phyloP scores from a whole-genome alignment of 768 basidiomycete species.

The Mycena galopus region DNA sequence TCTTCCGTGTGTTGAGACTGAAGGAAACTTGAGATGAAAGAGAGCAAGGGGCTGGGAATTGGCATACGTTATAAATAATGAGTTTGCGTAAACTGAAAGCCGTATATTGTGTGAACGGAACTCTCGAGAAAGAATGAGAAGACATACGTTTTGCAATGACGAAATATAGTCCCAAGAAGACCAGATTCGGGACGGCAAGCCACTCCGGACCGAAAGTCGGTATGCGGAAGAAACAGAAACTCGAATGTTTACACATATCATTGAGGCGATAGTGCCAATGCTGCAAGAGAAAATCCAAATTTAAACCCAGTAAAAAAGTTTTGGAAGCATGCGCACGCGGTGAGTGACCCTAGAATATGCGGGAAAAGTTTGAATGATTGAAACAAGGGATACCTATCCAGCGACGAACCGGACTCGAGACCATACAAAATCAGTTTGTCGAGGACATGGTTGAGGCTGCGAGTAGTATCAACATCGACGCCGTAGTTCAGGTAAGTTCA shows the following conservation, averaged over 20 bases:
- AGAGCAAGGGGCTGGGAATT: neutral
- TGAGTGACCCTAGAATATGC: slow-evolving; percentile 43
- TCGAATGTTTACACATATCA: slow-evolving; percentile 48
- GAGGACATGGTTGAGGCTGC: slow-evolving; percentile 53
- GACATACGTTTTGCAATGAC: slow-evolving; percentile 64
- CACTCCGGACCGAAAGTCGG: slow-evolving; percentile 48
- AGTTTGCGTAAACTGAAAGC: slow-evolving; percentile 59
- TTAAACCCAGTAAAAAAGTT: no score
- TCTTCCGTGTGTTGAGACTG: slow-evolving; percentile 55
- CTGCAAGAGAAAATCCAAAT: slow-evolving; percentile 34
- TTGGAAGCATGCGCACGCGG: slow-evolving; percentile 45
- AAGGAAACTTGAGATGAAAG: neutral
- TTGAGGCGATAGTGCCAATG: slow-evolving; percentile 51
- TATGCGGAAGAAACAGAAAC: neutral
- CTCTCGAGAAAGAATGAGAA: neutral
- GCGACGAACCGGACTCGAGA: slow-evolving; percentile 53
- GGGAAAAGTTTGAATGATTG: neutral
- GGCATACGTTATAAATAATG: slow-evolving; percentile 61
- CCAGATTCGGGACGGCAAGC: slow-evolving; percentile 62
- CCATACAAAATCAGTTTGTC: slow-evolving; percentile 53
- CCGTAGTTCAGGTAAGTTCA: neutral
- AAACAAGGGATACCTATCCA: neutral
- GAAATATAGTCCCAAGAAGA: slow-evolving; percentile 65
- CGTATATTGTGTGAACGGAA: neutral
- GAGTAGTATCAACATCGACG: neutral